These are phyloP conservation scores for Colletotrichum destructivum DNA, from an alignment of 2,329 filamentous ascomycete genomes.

Conservation along the genomic window DNA sequence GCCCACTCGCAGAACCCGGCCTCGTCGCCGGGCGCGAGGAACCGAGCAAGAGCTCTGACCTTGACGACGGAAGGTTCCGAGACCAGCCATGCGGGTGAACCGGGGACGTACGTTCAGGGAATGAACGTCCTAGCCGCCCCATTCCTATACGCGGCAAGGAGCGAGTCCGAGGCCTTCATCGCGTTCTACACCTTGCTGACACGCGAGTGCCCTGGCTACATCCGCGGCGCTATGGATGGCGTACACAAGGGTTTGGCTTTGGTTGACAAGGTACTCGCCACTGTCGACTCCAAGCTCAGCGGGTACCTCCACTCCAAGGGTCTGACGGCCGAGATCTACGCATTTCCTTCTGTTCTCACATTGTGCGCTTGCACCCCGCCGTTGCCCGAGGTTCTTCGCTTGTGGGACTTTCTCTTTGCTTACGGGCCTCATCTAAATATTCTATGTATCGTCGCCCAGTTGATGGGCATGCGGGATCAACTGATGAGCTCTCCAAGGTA, in stretches of 20 bases:
- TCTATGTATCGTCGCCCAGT: constrained; percentile 94
- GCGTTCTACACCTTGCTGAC: constrained; percentile 92
- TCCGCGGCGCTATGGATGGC: constrained; percentile 95
- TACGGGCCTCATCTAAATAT: constrained; percentile 97
- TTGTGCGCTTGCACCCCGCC: constrained; percentile 97
- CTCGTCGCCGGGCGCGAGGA: constrained; percentile 63
- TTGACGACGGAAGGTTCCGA: constrained; percentile 74
- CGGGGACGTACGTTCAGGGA: constrained; percentile 95
- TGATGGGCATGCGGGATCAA: constrained; percentile 88
- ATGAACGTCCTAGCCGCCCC: constrained; percentile 99
- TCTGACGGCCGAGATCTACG: constrained; percentile 94
- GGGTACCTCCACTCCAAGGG: constrained; percentile 88
- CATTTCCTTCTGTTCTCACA: constrained; percentile 94
- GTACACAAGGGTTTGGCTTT: constrained; percentile 93
- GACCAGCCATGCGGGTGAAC: constrained; percentile 67
- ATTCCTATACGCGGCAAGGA: constrained; percentile 93
- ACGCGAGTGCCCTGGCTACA: constrained; percentile 91
- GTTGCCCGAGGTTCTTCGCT: constrained; percentile 88
- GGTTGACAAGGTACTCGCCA: constrained; percentile 91
- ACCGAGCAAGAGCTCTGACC: constrained; percentile 69
- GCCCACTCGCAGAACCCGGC: constrained; percentile 57
- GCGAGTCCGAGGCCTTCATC: constrained; percentile 94
- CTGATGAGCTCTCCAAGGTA: constrained; percentile 89
- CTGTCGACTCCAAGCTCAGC: constrained; percentile 91
- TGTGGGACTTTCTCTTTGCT: constrained; percentile 98